Conservation (phyloP, 2,329 filamentous ascomycete species). For the Sporothrix luriei region DNA sequence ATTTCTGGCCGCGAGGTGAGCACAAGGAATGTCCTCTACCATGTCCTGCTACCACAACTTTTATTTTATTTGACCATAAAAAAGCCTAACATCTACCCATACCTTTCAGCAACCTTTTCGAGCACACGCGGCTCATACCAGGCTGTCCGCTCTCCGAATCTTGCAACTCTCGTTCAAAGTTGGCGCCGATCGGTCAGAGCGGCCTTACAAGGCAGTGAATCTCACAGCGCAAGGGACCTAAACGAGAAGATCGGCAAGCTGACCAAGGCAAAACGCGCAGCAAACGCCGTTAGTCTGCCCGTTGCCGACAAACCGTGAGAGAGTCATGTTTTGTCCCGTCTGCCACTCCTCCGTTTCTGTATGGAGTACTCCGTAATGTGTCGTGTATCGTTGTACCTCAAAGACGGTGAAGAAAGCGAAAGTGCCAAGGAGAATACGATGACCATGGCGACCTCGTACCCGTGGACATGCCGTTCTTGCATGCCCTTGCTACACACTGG, state of each 20-base stretch:
- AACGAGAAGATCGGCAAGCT: conserved; percentile 19
- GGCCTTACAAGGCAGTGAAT: conserved; percentile 1
- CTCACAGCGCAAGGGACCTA: background rate
- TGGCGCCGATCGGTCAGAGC: conserved; percentile 20
- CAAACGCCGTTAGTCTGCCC: background rate
- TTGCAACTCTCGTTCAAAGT: conserved; percentile 5
- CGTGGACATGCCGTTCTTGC: background rate
- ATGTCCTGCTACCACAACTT: background rate
- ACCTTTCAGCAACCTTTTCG: no score
- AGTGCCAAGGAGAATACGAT: background rate
- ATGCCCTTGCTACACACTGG: background rate
- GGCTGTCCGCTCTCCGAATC: background rate
- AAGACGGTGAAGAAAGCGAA: background rate
- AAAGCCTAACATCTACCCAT: no score
- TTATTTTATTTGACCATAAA: no score
- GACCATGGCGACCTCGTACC: background rate
- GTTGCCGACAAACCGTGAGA: background rate
- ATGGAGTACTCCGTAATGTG: background rate
- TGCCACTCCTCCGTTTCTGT: background rate
- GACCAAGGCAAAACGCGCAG: background rate
- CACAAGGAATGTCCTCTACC: background rate
- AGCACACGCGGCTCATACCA: no score
- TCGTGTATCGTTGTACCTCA: background rate
- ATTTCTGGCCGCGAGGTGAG: background rate
- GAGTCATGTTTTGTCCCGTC: conserved; percentile 10